These are phyloP conservation scores for Rutstroemia sp. DNA, from an alignment of 2,329 filamentous ascomycete species.

Conservation along the genomic window DNA sequence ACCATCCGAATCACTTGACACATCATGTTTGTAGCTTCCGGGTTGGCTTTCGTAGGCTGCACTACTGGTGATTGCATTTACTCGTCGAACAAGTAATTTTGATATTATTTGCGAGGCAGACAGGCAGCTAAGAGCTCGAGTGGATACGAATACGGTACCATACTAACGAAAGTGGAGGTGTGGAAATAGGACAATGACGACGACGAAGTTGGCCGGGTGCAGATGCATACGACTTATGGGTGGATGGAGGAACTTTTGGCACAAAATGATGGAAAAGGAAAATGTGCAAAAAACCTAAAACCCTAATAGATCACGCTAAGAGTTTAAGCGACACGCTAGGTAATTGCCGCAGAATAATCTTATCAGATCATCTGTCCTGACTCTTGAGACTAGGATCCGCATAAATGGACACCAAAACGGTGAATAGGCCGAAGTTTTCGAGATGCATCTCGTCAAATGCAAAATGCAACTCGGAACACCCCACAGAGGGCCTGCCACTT, in stretches of 20 bases:
- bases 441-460: neutral
- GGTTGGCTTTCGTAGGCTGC: too few relatives aligned
- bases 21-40: neutral
- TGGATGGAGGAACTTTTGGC: neutral
- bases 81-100: neutral
- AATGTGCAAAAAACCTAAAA: neutral
- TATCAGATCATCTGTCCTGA: constrained; percentile 2
- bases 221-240: neutral
- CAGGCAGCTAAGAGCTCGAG: neutral
- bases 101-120: neutral
- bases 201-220: too few relatives aligned
- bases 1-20: neutral
- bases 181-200: too few relatives aligned
- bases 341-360: neutral
- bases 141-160: too few relatives aligned
- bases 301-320: neutral
- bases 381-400: neutral
- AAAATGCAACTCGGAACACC: neutral
- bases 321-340: neutral
- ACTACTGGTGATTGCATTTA: neutral
- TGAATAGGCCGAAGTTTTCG: neutral
- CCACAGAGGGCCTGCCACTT: neutral
- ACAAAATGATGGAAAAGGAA: neutral
- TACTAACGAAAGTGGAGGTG: too few relatives aligned
- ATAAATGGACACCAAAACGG: neutral